A percentile compares a stretch with the other conserved stretches of the same genome.
Conservation (phyloP, 495 filamentous ascomycete species). For the Margaritispora aquatica region DNA sequence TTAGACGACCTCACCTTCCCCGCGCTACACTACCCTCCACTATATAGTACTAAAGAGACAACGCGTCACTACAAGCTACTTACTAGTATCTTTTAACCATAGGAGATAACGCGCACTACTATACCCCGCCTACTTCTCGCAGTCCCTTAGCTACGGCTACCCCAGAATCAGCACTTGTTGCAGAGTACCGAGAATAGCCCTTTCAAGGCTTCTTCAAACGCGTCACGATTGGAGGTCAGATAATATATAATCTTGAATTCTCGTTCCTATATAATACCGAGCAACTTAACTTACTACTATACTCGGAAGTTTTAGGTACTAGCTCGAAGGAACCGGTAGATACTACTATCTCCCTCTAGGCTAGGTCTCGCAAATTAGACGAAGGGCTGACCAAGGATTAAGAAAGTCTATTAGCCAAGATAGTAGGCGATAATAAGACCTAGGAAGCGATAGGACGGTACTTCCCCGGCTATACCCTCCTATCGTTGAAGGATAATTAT, state of each 20-base stretch:
- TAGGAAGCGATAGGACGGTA: neutral
- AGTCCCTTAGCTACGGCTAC: neutral
- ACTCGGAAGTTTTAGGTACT: constrained; percentile 7
- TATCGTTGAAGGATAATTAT: neutral
- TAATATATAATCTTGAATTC: constrained; percentile 21
- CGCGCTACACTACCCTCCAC: constrained; percentile 1
- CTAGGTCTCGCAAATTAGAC: neutral
- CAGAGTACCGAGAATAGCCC: constrained; percentile 19
- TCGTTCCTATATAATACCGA: constrained; percentile 10
- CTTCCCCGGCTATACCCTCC: neutral
- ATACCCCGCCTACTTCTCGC: constrained; percentile 8
- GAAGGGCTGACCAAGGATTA: neutral
- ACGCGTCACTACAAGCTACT: constrained; percentile 7
- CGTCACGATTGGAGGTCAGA: constrained; percentile 12
- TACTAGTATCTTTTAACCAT: constrained; percentile 1
- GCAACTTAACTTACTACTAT: constrained; percentile 10
- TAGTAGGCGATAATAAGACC: neutral
- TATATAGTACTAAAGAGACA: constrained; percentile 7
- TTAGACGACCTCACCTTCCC: neutral
- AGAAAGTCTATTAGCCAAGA: neutral
- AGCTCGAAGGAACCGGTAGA: neutral
- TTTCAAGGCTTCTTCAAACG: constrained; percentile 22
- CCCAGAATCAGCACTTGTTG: constrained; percentile 8
- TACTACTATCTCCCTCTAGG: neutral
- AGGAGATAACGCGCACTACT: constrained; percentile 7